A percentile compares a stretch with the other conserved stretches of the same genome.
Conservation (phyloP, 345 rosid species). For the Boechera divaricarpa region DNA sequence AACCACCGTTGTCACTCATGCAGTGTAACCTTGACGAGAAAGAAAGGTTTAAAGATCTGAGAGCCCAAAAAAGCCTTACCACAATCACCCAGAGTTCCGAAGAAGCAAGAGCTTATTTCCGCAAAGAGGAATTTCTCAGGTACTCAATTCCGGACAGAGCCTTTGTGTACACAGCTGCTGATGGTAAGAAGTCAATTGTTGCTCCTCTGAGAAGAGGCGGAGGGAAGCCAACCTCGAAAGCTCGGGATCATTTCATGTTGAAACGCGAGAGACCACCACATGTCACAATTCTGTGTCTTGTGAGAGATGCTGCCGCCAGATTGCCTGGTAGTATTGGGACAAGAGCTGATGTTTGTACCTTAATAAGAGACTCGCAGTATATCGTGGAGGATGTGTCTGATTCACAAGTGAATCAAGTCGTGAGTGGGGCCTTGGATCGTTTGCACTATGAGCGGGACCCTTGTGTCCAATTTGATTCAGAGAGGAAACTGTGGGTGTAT, state of each 20-base stretch:
- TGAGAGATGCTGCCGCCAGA: constrained; percentile 98
- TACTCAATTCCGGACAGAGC: constrained; percentile 99
- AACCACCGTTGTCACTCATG: constrained; percentile 83
- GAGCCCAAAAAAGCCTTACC: constrained; percentile 97
- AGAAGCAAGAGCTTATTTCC: constrained; percentile 90
- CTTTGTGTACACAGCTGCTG: constrained; percentile 95
- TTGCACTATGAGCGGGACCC: constrained; percentile 99
- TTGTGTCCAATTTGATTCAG: constrained; percentile 91
- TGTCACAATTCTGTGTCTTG: constrained; percentile 97
- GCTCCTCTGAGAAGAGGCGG: constrained; percentile 99
- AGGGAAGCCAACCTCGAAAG: constrained; percentile 99
- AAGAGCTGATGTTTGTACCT: constrained; percentile 98
- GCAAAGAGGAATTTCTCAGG: constrained; percentile 86
- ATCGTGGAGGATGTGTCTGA: constrained; percentile 93
- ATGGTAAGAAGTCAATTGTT: constrained; percentile 94
- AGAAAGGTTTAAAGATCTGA: constrained; percentile 94
- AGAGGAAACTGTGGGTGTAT: constrained; percentile 98
- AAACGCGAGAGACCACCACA: constrained; percentile 99
- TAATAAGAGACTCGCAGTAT: constrained; percentile 93
- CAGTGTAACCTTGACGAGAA: constrained; percentile 90
- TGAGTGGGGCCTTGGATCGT: constrained; percentile 99
- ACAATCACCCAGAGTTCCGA: constrained; percentile 85
- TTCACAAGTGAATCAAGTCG: constrained; percentile 92
- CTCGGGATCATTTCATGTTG: constrained; percentile 99
- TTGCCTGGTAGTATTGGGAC: constrained; percentile 99